Percentiles rank a stretch among this genome's conserved stretches.
Evolutionary conservation across 495 filamentous ascomycete species (phyloP).

Genomic region (Aspergillus bridgeri): DNA sequence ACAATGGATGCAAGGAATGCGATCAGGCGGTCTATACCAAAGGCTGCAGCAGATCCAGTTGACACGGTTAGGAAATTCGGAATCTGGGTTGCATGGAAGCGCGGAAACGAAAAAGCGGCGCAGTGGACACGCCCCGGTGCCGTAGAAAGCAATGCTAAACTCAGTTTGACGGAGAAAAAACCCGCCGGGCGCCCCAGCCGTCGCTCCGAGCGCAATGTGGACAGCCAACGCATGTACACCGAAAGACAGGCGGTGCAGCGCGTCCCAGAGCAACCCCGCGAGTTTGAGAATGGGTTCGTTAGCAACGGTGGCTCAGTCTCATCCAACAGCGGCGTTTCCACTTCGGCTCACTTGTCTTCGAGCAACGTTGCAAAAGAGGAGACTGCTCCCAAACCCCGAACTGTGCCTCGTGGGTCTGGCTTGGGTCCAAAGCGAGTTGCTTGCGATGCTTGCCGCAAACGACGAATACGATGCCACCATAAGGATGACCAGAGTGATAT

Average conservation of each 20-base stretch:
- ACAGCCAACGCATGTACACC: slow-evolving; percentile 43
- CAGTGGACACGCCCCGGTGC: slow-evolving; percentile 58
- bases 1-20: slow-evolving; percentile 54
- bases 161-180: slow-evolving; percentile 41
- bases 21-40: slow-evolving; percentile 63
- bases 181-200: slow-evolving; percentile 44
- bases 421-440: slow-evolving; percentile 51
- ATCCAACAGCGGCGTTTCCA: slow-evolving; percentile 22
- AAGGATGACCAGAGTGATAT: slow-evolving; percentile 44
- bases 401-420: slow-evolving; percentile 35
- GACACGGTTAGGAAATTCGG: slow-evolving; percentile 60
- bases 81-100: slow-evolving; percentile 72
- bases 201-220: slow-evolving; percentile 42
- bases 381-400: slow-evolving; percentile 29
- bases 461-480: slow-evolving; percentile 52
- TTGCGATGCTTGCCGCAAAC: slow-evolving; percentile 53
- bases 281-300: slow-evolving; percentile 15
- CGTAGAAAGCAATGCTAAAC: slow-evolving; percentile 43
- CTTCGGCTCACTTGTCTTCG: slow-evolving; percentile 12
- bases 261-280: slow-evolving; percentile 26
- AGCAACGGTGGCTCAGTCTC: slow-evolving; percentile 15
- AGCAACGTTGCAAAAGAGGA: slow-evolving; percentile 27
- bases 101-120: slow-evolving; percentile 64
- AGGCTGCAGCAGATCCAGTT: slow-evolving; percentile 58
- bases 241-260: slow-evolving; percentile 45